Conservation (phyloP, 2,329 filamentous ascomycete genomes). For the Fusarium tricinctum region DNA sequence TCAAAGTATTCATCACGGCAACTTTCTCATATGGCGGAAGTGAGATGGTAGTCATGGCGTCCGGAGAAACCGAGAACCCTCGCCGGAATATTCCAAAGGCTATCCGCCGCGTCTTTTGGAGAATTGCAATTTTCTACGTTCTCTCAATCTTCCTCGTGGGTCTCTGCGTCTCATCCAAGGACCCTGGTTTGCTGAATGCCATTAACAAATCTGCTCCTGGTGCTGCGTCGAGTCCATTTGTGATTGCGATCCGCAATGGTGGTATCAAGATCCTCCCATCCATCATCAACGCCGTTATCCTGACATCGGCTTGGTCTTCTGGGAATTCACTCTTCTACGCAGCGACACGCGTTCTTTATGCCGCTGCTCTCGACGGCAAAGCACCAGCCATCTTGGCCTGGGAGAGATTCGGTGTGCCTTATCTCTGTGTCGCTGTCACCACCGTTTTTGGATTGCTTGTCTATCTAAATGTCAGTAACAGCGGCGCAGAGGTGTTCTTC, state of each 20-base stretch:
- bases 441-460: slow-evolving; percentile 15
- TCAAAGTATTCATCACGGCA: slow-evolving; percentile 69
- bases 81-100: slow-evolving; percentile 60
- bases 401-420: slow-evolving; percentile 33
- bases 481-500: slow-evolving; percentile 31
- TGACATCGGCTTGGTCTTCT: slow-evolving; percentile 75
- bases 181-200: slow-evolving; percentile 69
- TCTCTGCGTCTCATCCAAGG: slow-evolving; percentile 74
- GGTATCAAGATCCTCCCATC: slow-evolving; percentile 74
- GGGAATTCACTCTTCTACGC: slow-evolving; percentile 75
- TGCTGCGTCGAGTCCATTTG: slow-evolving; percentile 66
- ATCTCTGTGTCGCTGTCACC: slow-evolving; percentile 25
- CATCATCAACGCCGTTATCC: slow-evolving; percentile 77
- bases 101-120: slow-evolving; percentile 71
- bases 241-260: slow-evolving; percentile 76
- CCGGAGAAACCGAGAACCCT: slow-evolving; percentile 46
- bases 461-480: slow-evolving; percentile 47
- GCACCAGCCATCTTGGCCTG: slow-evolving; percentile 55
- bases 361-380: slow-evolving; percentile 75
- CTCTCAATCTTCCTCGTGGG: slow-evolving; percentile 73
- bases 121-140: slow-evolving; percentile 74
- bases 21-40: slow-evolving; percentile 74
- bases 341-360: slow-evolving; percentile 77
- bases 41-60: slow-evolving; percentile 74
- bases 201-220: slow-evolving; percentile 65